Base-by-base conservation (phyloP, 192 early-diverging fungal species). In the Gorgonomyces haynaldii region DNA sequence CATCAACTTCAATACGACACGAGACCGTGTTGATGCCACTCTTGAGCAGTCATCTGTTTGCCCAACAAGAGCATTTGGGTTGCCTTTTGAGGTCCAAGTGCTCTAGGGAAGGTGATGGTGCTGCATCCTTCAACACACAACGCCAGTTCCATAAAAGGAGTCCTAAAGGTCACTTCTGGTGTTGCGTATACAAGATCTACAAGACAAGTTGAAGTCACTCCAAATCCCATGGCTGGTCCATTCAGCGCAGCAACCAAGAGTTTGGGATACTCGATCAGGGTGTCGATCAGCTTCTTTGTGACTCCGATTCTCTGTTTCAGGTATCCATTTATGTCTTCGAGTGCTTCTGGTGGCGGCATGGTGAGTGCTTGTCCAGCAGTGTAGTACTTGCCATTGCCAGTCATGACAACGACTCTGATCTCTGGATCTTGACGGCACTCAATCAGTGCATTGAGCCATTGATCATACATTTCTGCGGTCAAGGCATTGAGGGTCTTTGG, bases 51-150 rank as follows among this genome's bases (percentile, higher is more conserved):
- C 16, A 72, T 58, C 36, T 58, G 57, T 6, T 60, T 59, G 21
- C 75, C 74, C 60, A 84, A 71, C 38, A 82, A 54, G 23, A 82
- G 58, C 69, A 82, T 78, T 43, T 82, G 79, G 61, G 80, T 86
- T 25, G 84, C 84, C 4, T 61, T 57, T 4, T 68, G 61, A 1
- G 56, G 50, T 0, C 84, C 84, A 52, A 86, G 70, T 20, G 81
- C 76, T 15, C 78, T 56, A 38, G 82, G 84, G 41, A 86, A 82
- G 2, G 76, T 56, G 21, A 79, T 45, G 15, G 77, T 76, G 17
- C 80, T 82, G 67, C 76, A 79, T 8, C 77, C 84, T 53, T 86
- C 84, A 8, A 77, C 82, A 45, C 80, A 82, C 47, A 84, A 79
- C 68, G 68, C 81, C 26, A 83, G 64, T 42, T 82, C 67, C 61